A percentile compares a stretch with the other conserved stretches of the same genome.
Conservation (phyloP, 805 yeast genomes). For the Wickerhamiella australiensis region DNA sequence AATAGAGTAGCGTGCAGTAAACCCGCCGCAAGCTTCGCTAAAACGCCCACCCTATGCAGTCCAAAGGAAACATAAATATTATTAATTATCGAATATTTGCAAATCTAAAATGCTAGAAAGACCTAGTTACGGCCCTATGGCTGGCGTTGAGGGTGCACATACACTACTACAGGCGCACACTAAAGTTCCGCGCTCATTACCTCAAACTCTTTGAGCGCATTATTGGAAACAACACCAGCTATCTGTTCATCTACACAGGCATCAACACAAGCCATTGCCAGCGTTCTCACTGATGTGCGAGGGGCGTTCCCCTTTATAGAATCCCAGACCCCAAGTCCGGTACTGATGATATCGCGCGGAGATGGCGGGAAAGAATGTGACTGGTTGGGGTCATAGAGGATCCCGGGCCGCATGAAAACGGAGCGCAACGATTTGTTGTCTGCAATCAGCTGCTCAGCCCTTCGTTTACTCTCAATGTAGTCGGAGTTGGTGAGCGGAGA, state of each 20-base stretch:
- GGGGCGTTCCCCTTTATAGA: slow-evolving; percentile 35
- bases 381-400: slow-evolving; percentile 52
- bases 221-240: slow-evolving; percentile 48
- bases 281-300: slow-evolving; percentile 42
- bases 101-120: too few species aligned
- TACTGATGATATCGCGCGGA: slow-evolving; percentile 34
- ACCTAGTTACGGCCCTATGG: too few species aligned
- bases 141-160: too few species aligned
- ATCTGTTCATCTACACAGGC: slow-evolving; percentile 40
- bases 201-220: slow-evolving; percentile 28
- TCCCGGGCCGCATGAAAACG: slow-evolving; percentile 66
- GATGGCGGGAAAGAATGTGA: slow-evolving; percentile 13
- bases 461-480: slow-evolving; percentile 64
- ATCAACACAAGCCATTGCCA: slow-evolving; percentile 47
- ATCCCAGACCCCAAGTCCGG: slow-evolving; percentile 34
- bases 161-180: too few species aligned
- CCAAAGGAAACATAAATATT: too few species aligned
- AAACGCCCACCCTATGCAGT: too few species aligned
- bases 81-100: too few species aligned
- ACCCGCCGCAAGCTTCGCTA: too few species aligned
- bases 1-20: too few species aligned
- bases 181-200: not conserved
- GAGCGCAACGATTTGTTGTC: slow-evolving; percentile 39
- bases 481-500: slow-evolving; percentile 57
- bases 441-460: slow-evolving; percentile 49